phyloP scores from a whole-genome alignment of 495 filamentous ascomycete species.

The Aspergillus bridgeri region DNA sequence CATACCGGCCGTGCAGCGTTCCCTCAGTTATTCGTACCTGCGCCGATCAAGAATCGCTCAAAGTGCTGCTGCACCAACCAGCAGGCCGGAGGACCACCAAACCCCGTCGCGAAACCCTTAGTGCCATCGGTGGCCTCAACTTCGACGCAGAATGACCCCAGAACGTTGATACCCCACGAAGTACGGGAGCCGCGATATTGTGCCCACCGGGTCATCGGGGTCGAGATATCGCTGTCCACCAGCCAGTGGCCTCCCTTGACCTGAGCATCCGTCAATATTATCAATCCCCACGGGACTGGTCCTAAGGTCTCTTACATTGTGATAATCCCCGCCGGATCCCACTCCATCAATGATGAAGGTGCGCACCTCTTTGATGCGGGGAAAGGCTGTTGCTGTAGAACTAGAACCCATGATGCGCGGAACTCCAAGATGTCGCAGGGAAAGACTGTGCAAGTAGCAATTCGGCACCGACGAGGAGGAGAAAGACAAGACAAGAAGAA shows the following conservation, averaged over 20 bases:
- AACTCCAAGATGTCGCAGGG: neutral
- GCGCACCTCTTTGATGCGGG: constrained; percentile 70
- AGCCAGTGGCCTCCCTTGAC: constrained; percentile 88
- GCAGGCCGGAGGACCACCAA: constrained; percentile 88
- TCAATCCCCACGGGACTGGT: too few relatives aligned
- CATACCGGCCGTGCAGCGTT: neutral
- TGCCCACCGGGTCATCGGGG: constrained; percentile 84
- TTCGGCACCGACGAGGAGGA: neutral
- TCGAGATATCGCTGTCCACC: constrained; percentile 85
- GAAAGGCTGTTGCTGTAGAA: constrained; percentile 34
- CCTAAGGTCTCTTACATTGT: constrained; percentile 60
- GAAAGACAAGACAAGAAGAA: neutral
- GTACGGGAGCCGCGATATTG: constrained; percentile 82
- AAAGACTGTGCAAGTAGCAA: constrained; percentile 6
- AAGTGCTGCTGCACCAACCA: constrained; percentile 92
- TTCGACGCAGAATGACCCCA: constrained; percentile 92
- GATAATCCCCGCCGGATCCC: constrained; percentile 87
- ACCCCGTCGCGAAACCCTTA: constrained; percentile 88
- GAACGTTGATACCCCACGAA: constrained; percentile 92
- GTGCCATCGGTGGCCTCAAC: constrained; percentile 85
- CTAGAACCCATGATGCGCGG: constrained; percentile 33
- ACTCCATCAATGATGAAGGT: constrained; percentile 83
- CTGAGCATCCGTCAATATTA: constrained; percentile 24
- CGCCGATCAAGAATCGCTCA: constrained; percentile 82
- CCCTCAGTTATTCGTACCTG: constrained; percentile 40